Percentiles rank a stretch among this genome's conserved stretches.
Conservation (phyloP, 345 rosid species). For the Salix exigua region DNA sequence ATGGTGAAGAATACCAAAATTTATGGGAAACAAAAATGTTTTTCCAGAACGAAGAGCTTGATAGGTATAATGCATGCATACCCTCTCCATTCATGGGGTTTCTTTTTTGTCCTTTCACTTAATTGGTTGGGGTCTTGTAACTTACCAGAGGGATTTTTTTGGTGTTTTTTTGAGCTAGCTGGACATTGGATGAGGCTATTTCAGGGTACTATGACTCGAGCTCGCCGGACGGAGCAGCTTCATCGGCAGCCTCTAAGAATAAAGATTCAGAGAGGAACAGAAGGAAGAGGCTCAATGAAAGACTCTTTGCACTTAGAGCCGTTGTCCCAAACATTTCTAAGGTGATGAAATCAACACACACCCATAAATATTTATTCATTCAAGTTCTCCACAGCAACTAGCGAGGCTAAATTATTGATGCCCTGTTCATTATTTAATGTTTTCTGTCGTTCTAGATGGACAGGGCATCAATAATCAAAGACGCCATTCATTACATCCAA, state of each 20-base stretch:
- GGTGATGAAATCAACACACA: conserved; percentile 26
- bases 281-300: conserved; percentile 83
- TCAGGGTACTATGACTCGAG: conserved; percentile 74
- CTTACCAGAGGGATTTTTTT: not conserved
- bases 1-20: conserved; percentile 49
- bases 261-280: conserved; percentile 86
- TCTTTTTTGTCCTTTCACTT: not conserved
- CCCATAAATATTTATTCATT: not conserved
- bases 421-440: not conserved
- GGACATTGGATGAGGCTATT: conserved; percentile 26
- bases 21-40: conserved; percentile 64
- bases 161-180: conserved; percentile 1
- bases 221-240: conserved; percentile 84
- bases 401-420: not conserved
- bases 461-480: conserved; percentile 96
- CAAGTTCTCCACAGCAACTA: not conserved
- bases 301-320: conserved; percentile 81
- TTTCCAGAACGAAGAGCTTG: conserved; percentile 54
- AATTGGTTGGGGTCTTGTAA: not conserved
- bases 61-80: conserved; percentile 5
- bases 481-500: conserved; percentile 84
- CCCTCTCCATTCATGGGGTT: no score
- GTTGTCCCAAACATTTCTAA: conserved; percentile 95
- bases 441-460: conserved; percentile 63
- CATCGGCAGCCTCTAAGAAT: conserved; percentile 78